These are phyloP conservation scores for Lolium rigidum DNA, from an alignment of 176 grass and related monocot genomes.

Conservation along the genomic window DNA sequence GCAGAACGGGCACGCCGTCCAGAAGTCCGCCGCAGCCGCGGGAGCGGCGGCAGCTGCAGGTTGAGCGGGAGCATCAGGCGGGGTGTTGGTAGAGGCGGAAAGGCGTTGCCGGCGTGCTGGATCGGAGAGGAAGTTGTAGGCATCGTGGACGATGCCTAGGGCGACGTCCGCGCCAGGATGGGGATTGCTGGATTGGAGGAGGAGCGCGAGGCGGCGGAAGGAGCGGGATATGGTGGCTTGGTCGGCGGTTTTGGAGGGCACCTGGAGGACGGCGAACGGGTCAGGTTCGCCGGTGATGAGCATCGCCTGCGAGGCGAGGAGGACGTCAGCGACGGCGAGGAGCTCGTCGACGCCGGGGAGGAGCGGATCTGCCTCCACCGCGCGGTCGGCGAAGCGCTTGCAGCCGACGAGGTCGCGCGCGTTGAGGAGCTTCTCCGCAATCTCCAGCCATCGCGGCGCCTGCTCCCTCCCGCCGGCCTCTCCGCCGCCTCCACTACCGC, in stretches of 20 bases:
- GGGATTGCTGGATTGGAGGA: constrained; percentile 53
- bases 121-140: constrained; percentile 57
- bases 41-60: constrained; percentile 17
- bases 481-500: constrained; percentile 38
- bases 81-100: constrained; percentile 6
- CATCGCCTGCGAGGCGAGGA: constrained; percentile 77
- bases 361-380: constrained; percentile 82
- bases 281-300: constrained; percentile 47
- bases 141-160: constrained; percentile 55
- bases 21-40: constrained; percentile 50
- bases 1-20: constrained; percentile 89
- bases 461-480: constrained; percentile 49
- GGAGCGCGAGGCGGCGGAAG: constrained; percentile 68
- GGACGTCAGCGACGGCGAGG: constrained; percentile 86
- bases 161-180: constrained; percentile 54
- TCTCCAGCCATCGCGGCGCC: constrained; percentile 83
- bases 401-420: constrained; percentile 86
- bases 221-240: constrained; percentile 42
- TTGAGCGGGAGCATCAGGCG: constrained; percentile 13
- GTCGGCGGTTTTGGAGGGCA: constrained; percentile 44
- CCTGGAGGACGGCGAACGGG: constrained; percentile 67
- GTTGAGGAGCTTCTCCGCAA: constrained; percentile 74
- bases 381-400: constrained; percentile 93
- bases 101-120: constrained; percentile 40
- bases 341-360: constrained; percentile 88